Base-by-base conservation (phyloP, 495 filamentous ascomycete genomes). In the Venustampulla echinocandica region DNA sequence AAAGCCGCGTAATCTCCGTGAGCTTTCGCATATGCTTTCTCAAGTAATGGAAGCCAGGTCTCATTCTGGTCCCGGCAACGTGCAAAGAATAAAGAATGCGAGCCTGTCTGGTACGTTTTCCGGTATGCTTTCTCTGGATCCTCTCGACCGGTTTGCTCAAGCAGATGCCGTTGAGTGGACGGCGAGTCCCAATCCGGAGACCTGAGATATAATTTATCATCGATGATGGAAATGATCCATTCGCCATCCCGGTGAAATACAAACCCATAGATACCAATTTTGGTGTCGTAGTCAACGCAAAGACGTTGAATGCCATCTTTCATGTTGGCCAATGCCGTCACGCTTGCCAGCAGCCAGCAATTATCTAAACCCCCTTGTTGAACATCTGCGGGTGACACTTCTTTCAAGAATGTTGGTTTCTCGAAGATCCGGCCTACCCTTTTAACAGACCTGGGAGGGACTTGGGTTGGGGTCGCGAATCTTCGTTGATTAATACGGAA, bases 21-120 rank as follows among this genome's bases (percentile, higher is more conserved):
- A 10, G 88, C 89, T 62, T 97, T 97, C 36, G 90, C 90, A 64
- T 92, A 97, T 0, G 90, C 90, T 63, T 97, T 97, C 58, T 97
- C 90, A 2, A 97, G 75, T 37, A 97, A 65, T 1, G 90, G 90
- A 20, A 97, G 69, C 90, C 90, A 97, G 0, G 88, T 97, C 67
- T 97, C 90, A 57, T 93, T 90, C 19, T 78, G 71, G 56, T 89
- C 78, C 53, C 78, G 75, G 62, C 89, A 95, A 54, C 88, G 85
- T 1, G 87, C 87, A 66, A 93, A 95, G 54, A 85, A 89, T 4
- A 97, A 60, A 0, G 89, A 84, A 17, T 79, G 73, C 4, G 83
- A 89, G 32, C 67, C 68, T 22, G 76, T 82, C 61, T 93, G 88
- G 62, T 81, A 85, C 1, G 73, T 75, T 43, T 75, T 76, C 25